Evolutionary conservation across 2,329 filamentous ascomycete genomes (phyloP), one percentile per base, ranked within the genome.

Genomic region (Raffaelea ambrosiae): DNA sequence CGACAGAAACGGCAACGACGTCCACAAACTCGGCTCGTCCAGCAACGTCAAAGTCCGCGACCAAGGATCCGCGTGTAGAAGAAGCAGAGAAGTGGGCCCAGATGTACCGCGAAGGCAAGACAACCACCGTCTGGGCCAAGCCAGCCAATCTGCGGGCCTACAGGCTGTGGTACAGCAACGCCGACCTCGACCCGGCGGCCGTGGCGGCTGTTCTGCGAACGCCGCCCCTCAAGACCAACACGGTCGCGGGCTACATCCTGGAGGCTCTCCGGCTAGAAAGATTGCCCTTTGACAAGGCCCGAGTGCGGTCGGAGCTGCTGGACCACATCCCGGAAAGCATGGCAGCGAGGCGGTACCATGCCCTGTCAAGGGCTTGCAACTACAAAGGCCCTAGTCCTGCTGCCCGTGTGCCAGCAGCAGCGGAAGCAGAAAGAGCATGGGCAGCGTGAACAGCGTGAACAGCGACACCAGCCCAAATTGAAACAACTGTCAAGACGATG

Each of bases 191-290:
- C 0, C 67, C 80, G 0, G 57, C 63, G 0, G 63, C 67, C 1
- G 66, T 85, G 16, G 79, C 79, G 2, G 62, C 58, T 3, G 52
- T 84, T 2, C 63, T 84, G n/a, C 70, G 81, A 2, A 66, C 78
- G 10, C 80, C 81, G 14, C 81, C 83, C 2, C 60, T 87, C 3
- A 67, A 74, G 52, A 66, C 62, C 0, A 61, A 56, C 14, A 85
- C 80, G 0, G 77, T 86, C 2, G 66, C 70, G 2, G 62, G 57
- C 0, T 84, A 86, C 54, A 76, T 88, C 9, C 60, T 84, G 2
- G 67, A 75, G 9, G 73, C 74, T 0, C 63, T 86, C 21, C 62
- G 65, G 42, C 40, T 62, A 5, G 79, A 81, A 55, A 65, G 63
- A 14, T 56, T 84, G 13, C 69, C 72, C 0, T 79, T 69, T 52